Conservation (phyloP, 1,284 basidiomycete genomes). For the Fomitopsis betulina region DNA sequence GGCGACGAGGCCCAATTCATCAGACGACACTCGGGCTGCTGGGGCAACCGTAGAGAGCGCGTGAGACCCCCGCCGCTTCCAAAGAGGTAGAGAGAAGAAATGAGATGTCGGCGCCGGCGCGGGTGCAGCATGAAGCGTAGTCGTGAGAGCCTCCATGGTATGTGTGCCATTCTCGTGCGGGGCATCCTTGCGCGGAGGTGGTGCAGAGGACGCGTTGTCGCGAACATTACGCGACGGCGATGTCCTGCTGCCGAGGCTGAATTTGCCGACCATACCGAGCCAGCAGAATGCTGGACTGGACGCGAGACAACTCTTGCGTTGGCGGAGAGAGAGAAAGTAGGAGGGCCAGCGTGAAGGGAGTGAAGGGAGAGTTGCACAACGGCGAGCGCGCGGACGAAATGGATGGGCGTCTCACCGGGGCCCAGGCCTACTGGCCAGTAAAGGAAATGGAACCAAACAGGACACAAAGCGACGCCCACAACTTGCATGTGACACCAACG, state of each 20-base stretch:
- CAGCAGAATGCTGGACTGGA: conserved; percentile 10
- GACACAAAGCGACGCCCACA: neutral
- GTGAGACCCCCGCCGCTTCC: conserved; percentile 45
- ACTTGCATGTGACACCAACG: neutral
- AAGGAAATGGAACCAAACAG: conserved; percentile 2
- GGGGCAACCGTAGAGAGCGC: conserved; percentile 23
- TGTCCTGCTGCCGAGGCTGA: conserved; percentile 28
- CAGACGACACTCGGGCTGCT: conserved; percentile 17
- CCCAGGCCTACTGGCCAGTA: neutral
- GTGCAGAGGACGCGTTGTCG: conserved; percentile 24
- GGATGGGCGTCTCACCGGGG: neutral
- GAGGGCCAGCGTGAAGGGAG: conserved; percentile 3
- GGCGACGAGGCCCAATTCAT: conserved; percentile 25
- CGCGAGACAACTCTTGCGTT: conserved; percentile 8
- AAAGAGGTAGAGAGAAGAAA: conserved; percentile 62
- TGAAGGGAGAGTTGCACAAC: neutral
- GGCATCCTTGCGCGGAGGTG: conserved; percentile 36
- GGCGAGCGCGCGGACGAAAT: neutral
- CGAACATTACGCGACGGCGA: conserved; percentile 19
- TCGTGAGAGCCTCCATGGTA: conserved; percentile 42
- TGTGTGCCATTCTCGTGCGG: conserved; percentile 33
- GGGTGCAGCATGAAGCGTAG: conserved; percentile 44
- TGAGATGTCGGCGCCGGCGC: conserved; percentile 49
- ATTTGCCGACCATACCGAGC: conserved; percentile 36
- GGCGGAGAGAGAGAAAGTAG: neutral